phyloP scores from a whole-genome alignment of 176 grass and related monocot genomes.

The Triticum aestivum region DNA sequence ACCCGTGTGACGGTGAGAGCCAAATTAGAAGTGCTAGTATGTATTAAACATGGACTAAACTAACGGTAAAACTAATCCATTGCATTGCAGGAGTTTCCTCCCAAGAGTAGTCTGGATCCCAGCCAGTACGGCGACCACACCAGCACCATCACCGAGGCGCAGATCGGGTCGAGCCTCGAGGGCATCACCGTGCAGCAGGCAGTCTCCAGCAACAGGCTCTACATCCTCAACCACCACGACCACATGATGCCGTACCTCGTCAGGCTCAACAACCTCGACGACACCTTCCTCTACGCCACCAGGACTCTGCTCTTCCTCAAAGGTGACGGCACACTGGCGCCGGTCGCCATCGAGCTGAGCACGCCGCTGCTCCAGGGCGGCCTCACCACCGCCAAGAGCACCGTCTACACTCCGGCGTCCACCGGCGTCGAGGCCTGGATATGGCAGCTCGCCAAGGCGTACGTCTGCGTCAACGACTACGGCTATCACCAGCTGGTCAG shows the following conservation, averaged over 20 bases:
- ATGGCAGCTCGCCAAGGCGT: slow-evolving; percentile 19
- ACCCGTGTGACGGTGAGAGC: background rate
- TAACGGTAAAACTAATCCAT: background rate
- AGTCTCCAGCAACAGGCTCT: background rate
- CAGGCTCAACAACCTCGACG: slow-evolving; percentile 2
- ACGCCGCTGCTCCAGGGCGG: background rate
- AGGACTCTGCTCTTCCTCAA: background rate
- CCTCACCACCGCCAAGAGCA: background rate
- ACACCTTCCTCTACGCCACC: background rate
- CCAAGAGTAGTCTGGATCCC: background rate
- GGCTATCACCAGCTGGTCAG: slow-evolving; percentile 7
- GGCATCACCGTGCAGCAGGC: background rate
- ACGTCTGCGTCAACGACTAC: background rate
- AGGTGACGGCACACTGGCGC: background rate
- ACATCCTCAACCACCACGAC: slow-evolving; percentile 13
- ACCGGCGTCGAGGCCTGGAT: slow-evolving; percentile 1
- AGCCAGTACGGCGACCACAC: slow-evolving; percentile 5
- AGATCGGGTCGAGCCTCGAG: background rate
- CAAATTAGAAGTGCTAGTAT: background rate
- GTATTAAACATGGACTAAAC: background rate
- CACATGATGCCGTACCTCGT: background rate
- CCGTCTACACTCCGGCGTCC: background rate
- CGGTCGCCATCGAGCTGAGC: slow-evolving; percentile 4
- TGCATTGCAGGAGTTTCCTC: background rate
- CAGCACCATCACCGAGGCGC: background rate